These are phyloP conservation scores for Syzygium jambos DNA, from an alignment of 345 rosid species.

Conservation along the genomic window DNA sequence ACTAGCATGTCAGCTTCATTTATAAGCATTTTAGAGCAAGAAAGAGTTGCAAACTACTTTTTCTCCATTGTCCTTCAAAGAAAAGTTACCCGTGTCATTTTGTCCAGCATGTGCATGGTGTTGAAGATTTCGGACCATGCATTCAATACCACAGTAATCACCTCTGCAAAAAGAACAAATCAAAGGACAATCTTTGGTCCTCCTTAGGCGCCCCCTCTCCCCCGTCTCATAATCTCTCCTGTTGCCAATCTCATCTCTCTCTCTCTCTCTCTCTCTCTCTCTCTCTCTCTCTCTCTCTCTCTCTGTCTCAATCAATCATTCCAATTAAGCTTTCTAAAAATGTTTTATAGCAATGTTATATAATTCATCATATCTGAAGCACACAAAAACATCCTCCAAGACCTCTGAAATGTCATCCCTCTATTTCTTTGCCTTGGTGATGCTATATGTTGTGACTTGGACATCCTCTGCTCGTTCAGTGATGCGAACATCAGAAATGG, in stretches of 20 bases:
- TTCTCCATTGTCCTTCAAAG: not conserved
- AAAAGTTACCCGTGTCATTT: not conserved
- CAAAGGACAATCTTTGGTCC: not conserved
- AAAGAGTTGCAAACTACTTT: not conserved
- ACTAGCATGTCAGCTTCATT: not conserved
- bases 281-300: too few species aligned
- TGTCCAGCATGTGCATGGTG: not conserved
- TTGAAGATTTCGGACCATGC: not conserved
- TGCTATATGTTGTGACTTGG: not conserved
- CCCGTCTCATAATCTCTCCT: not conserved
- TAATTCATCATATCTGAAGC: not conserved
- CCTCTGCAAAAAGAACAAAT: not conserved
- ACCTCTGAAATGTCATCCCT: slow-evolving; percentile 8
- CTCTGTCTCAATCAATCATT: not conserved
- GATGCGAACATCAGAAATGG: not conserved
- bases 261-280: not conserved
- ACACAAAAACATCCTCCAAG: not conserved
- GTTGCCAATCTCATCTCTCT: not conserved
- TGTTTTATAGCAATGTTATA: not conserved
- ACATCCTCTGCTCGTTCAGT: not conserved
- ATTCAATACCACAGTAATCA: not conserved
- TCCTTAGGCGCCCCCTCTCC: not conserved
- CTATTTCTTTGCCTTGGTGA: slow-evolving; percentile 1
- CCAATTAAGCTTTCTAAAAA: not conserved
- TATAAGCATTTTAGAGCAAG: not conserved